Conservation (phyloP, 495 filamentous ascomycete genomes). For the Xylaria grammica region DNA sequence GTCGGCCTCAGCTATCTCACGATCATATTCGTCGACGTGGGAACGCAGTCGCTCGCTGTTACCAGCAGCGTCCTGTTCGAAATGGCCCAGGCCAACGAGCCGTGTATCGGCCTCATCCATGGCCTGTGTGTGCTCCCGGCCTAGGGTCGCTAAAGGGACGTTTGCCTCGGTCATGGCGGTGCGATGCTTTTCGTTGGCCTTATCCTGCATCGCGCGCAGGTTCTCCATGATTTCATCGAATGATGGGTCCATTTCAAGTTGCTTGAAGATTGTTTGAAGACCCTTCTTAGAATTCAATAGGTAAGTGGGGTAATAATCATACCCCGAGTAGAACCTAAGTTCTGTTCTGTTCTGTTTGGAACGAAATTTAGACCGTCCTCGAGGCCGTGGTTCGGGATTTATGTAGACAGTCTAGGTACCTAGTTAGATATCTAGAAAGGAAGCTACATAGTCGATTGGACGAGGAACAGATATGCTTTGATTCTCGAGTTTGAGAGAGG, state of each 20-base stretch:
- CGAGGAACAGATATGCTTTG: too few relatives aligned
- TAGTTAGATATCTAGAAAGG: too few relatives aligned
- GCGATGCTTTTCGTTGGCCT: constrained; percentile 22
- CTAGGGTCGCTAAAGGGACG: constrained; percentile 21
- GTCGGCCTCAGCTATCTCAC: constrained; percentile 21
- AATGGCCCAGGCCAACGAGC: not conserved
- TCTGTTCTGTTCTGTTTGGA: too few relatives aligned
- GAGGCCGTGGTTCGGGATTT: not conserved
- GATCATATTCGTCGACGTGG: constrained; percentile 3
- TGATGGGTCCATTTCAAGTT: constrained; percentile 12
- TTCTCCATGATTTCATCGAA: constrained; percentile 22
- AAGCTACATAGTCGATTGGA: too few relatives aligned
- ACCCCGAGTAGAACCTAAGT: too few relatives aligned
- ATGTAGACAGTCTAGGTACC: too few relatives aligned
- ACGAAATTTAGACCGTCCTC: not conserved
- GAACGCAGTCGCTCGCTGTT: constrained; percentile 14
- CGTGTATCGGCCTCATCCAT: constrained; percentile 4
- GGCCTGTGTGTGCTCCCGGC: constrained; percentile 14
- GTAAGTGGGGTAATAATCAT: not conserved
- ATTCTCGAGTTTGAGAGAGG: too few relatives aligned
- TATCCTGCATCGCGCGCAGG: constrained; percentile 11
- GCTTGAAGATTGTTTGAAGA: not conserved
- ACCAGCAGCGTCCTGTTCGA: not conserved
- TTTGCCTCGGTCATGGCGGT: constrained; percentile 23
- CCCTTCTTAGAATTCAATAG: not conserved